Percentiles rank a stretch among this genome's conserved stretches.
phyloP scores from a whole-genome alignment of 2,329 filamentous ascomycete species.

The Corynespora cassiicola region DNA sequence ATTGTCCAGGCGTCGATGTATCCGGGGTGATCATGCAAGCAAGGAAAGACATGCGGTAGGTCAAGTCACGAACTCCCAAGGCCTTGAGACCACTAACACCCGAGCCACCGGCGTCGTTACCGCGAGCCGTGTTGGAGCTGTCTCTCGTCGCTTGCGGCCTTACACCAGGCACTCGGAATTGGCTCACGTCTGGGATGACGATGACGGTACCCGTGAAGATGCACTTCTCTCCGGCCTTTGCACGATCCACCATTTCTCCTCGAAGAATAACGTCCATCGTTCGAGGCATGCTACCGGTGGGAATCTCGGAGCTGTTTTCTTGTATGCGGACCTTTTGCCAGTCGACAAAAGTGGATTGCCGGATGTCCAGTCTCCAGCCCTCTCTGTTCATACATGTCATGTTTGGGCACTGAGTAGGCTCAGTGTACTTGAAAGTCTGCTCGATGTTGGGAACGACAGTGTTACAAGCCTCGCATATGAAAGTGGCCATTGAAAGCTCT shows the following conservation, averaged over 20 bases:
- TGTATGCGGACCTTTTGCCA: conserved; percentile 99
- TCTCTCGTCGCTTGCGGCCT: conserved; percentile 85
- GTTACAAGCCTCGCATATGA: conserved; percentile 87
- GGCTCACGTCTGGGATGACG: conserved; percentile 95
- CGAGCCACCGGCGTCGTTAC: conserved; percentile 79
- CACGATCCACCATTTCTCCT: conserved; percentile 95
- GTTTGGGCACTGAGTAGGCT: conserved; percentile 95
- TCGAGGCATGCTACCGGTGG: conserved; percentile 96
- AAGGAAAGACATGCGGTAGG: conserved; percentile 94
- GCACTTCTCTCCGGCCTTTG: conserved; percentile 97
- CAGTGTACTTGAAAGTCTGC: conserved; percentile 96
- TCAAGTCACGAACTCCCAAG: conserved; percentile 91
- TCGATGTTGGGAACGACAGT: conserved; percentile 88
- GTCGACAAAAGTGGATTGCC: conserved; percentile 96
- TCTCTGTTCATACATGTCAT: conserved; percentile 82
- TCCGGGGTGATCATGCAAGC: conserved; percentile 96
- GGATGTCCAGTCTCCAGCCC: conserved; percentile 96
- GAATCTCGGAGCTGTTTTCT: conserved; percentile 98
- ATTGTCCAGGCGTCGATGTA: conserved; percentile 78
- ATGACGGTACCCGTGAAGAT: conserved; percentile 97
- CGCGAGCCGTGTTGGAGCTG: conserved; percentile 73
- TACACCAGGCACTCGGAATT: conserved; percentile 87
- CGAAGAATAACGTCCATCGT: conserved; percentile 97
- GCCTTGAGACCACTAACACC: conserved; percentile 90
- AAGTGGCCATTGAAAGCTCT: conserved; percentile 90